These are phyloP conservation scores for Yarrowia porcina DNA, from an alignment of 805 yeast genomes.

Conservation along the genomic window DNA sequence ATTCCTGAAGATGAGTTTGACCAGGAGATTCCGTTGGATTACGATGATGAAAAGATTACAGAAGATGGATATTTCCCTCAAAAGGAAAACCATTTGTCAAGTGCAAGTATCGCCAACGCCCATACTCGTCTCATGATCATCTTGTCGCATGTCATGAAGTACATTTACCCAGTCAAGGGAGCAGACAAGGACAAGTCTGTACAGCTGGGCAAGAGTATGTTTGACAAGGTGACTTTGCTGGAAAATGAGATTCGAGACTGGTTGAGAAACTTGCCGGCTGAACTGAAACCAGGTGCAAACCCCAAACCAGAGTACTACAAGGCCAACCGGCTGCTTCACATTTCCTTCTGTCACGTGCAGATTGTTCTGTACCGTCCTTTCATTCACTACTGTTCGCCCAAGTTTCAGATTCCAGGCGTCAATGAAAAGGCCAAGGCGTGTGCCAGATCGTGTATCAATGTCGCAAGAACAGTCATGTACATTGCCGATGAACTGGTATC, in stretches of 20 bases:
- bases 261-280: conserved; percentile 67
- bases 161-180: conserved; percentile 69
- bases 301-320: conserved; percentile 64
- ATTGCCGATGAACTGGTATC: conserved; percentile 76
- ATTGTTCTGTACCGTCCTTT: conserved; percentile 83
- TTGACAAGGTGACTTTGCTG: conserved; percentile 51
- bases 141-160: conserved; percentile 65
- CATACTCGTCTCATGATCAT: conserved; percentile 75
- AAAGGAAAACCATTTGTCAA: conserved; percentile 55
- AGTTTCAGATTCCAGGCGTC: conserved; percentile 35
- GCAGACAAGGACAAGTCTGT: conserved; percentile 31
- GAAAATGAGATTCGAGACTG: conserved; percentile 69
- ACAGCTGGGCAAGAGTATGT: conserved; percentile 27
- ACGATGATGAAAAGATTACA: conserved; percentile 84
- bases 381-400: conserved; percentile 73
- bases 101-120: conserved; percentile 77
- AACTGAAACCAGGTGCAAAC: conserved; percentile 65
- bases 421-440: conserved; percentile 65
- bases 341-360: conserved; percentile 56
- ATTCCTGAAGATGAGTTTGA: conserved; percentile 76
- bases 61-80: conserved; percentile 53
- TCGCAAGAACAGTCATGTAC: conserved; percentile 77
- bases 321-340: conserved; percentile 62
- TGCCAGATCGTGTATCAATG: conserved; percentile 79
- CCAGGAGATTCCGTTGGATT: conserved; percentile 78